phyloP scores from a whole-genome alignment of 2,329 filamentous ascomycete species.

The Aspergillus bombycis region DNA sequence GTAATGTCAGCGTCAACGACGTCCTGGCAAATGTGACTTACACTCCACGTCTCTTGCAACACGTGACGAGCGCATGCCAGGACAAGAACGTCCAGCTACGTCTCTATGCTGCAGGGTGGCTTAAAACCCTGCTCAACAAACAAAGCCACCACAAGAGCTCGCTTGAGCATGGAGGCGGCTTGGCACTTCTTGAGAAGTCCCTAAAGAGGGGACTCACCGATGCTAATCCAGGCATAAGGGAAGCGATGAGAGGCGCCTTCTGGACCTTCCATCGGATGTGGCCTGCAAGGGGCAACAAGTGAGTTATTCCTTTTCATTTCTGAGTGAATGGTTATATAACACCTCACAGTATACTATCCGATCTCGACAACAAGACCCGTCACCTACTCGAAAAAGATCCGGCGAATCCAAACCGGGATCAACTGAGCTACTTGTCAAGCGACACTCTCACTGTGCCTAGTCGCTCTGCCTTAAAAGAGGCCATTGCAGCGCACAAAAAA shows the following conservation, averaged over 20 bases:
- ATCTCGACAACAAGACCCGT: conserved; percentile 76
- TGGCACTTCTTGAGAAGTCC: conserved; percentile 83
- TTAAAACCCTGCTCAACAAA: conserved; percentile 78
- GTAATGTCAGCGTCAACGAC: conserved; percentile 76
- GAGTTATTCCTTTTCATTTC: conserved; percentile 42
- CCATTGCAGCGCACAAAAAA: conserved; percentile 81
- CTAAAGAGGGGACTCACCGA: conserved; percentile 88
- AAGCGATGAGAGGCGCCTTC: conserved; percentile 81
- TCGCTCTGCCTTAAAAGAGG: conserved; percentile 70
- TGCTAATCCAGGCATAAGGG: conserved; percentile 85
- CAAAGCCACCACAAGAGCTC: conserved; percentile 76
- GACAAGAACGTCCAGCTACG: conserved; percentile 94
- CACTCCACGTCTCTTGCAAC: conserved; percentile 78
- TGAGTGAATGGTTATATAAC: conserved; percentile 26
- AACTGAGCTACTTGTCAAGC: conserved; percentile 10
- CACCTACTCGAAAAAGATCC: conserved; percentile 80
- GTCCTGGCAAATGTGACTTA: conserved; percentile 82
- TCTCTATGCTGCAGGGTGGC: conserved; percentile 77
- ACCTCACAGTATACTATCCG: conserved; percentile 69
- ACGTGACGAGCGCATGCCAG: conserved; percentile 78
- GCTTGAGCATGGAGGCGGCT: conserved; percentile 80
- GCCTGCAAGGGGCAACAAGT: conserved; percentile 75
- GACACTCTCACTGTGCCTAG: conserved; percentile 21
- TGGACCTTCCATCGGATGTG: conserved; percentile 82
- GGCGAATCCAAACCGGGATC: conserved; percentile 57